Evolutionary conservation across 495 filamentous ascomycete species (phyloP).

Genomic region (Sporormia fimetaria): DNA sequence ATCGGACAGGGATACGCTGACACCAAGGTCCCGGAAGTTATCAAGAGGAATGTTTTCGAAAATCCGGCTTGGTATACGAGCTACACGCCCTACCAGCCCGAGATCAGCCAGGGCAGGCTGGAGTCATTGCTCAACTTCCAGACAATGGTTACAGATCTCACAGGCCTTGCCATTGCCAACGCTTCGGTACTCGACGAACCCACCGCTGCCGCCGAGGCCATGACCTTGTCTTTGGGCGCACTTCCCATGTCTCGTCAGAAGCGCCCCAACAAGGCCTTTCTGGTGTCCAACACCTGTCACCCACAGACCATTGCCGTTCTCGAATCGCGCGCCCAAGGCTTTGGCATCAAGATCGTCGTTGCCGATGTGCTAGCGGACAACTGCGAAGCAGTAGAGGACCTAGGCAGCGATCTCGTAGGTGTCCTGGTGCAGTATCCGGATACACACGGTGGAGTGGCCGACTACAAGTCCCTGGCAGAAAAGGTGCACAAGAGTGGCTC

Average conservation of each 20-base stretch:
- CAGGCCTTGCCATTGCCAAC: conserved; percentile 80
- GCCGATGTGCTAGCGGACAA: conserved; percentile 57
- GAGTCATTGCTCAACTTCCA: conserved; percentile 97
- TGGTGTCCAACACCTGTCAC: conserved; percentile 74
- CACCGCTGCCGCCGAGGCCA: conserved; percentile 91
- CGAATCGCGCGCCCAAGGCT: conserved; percentile 79
- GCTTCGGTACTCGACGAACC: conserved; percentile 89
- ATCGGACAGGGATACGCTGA: conserved; percentile 85
- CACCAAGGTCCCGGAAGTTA: conserved; percentile 78
- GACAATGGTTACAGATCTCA: conserved; percentile 85
- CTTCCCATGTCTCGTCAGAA: conserved; percentile 63
- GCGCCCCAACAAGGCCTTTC: conserved; percentile 62
- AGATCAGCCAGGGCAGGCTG: conserved; percentile 74
- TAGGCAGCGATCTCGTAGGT: conserved; percentile 78
- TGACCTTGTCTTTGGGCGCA: conserved; percentile 83
- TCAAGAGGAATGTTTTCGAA: conserved; percentile 89
- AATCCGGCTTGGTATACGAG: conserved; percentile 97
- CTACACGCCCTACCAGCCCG: conserved; percentile 96
- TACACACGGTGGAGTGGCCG: conserved; percentile 69
- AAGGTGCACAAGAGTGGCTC: conserved; percentile 68
- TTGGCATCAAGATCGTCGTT: conserved; percentile 69
- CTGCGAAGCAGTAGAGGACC: conserved; percentile 51
- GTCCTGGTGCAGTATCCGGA: conserved; percentile 93
- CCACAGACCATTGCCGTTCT: conserved; percentile 85
- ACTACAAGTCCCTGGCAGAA: conserved; percentile 64